phyloP scores from a whole-genome alignment of 805 yeast genomes.

The Candida andamanensis region DNA sequence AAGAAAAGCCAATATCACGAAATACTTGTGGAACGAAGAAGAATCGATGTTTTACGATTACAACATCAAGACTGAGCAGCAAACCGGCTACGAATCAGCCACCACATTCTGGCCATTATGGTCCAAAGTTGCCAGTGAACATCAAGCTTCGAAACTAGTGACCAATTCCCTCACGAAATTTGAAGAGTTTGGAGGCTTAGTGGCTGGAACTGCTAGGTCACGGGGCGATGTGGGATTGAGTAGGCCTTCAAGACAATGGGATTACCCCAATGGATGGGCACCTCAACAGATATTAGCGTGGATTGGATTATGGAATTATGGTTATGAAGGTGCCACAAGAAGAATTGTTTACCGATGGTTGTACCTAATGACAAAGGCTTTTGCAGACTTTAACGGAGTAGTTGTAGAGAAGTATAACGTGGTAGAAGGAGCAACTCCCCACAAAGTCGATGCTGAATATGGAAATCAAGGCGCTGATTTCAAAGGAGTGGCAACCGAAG shows the following conservation, averaged over 20 bases:
- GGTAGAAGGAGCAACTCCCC: constrained; percentile 76
- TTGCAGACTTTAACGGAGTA: constrained; percentile 88
- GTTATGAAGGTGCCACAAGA: constrained; percentile 56
- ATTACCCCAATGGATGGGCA: constrained; percentile 97
- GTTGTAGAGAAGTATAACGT: constrained; percentile 96
- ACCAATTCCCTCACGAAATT: constrained; percentile 56
- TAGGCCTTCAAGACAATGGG: constrained; percentile 95
- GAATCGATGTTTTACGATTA: constrained; percentile 81
- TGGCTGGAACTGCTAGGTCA: constrained; percentile 71
- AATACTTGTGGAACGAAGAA: constrained; percentile 79
- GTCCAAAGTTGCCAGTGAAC: constrained; percentile 61
- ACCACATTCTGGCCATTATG: constrained; percentile 92
- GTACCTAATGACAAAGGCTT: constrained; percentile 81
- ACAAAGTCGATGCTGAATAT: constrained; percentile 89
- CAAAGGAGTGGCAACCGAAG: constrained; percentile 91
- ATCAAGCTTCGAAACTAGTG: constrained; percentile 66
- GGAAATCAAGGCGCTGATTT: constrained; percentile 95
- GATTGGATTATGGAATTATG: constrained; percentile 77
- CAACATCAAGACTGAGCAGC: constrained; percentile 52
- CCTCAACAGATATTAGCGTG: constrained; percentile 96
- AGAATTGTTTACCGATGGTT: constrained; percentile 85
- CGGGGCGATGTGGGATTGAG: constrained; percentile 65
- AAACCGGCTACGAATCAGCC: constrained; percentile 72
- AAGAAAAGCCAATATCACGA: constrained; percentile 53
- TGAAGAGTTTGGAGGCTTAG: constrained; percentile 87